These are phyloP conservation scores for Cronartium quercuum DNA, from an alignment of 1,284 basidiomycete genomes.

Conservation along the genomic window DNA sequence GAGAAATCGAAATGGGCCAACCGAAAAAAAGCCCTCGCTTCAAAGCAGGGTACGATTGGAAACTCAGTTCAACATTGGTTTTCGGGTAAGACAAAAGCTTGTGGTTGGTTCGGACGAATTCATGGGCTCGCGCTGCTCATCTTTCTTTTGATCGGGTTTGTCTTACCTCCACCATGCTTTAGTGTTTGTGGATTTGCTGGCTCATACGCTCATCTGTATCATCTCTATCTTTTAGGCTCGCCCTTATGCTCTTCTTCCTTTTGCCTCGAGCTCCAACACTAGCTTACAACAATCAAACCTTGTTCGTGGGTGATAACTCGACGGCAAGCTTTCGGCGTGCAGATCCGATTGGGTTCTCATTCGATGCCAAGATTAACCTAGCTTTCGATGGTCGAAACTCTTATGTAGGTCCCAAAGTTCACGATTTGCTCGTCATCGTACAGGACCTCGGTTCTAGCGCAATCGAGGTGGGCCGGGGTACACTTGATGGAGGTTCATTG, in stretches of 20 bases:
- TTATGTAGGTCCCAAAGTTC: neutral
- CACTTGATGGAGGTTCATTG: neutral
- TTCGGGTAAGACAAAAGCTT: neutral
- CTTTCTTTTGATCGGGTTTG: slow-evolving; percentile 2
- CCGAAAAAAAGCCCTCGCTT: neutral
- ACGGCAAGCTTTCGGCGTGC: neutral
- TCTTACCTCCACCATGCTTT: neutral
- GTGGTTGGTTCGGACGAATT: slow-evolving; percentile 10
- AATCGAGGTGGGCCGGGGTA: slow-evolving; percentile 12
- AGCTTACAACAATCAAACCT: slow-evolving; percentile 25
- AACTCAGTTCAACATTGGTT: neutral
- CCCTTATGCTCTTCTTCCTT: slow-evolving; percentile 9
- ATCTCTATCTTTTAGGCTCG: neutral
- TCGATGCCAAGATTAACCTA: slow-evolving; percentile 11
- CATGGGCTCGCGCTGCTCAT: slow-evolving; percentile 3
- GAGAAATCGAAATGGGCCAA: slow-evolving; percentile 10
- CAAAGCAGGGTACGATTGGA: neutral
- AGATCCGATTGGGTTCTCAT: slow-evolving; percentile 15
- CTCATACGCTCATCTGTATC: neutral
- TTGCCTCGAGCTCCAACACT: slow-evolving; percentile 2
- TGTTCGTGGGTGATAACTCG: slow-evolving; percentile 7
- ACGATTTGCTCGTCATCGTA: neutral
- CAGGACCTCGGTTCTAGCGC: slow-evolving; percentile 8
- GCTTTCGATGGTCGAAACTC: slow-evolving; percentile 7
- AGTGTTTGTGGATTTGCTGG: neutral